Evolutionary conservation across 163 green algal species (phyloP).

Genomic region (Chloromonas sp.): DNA sequence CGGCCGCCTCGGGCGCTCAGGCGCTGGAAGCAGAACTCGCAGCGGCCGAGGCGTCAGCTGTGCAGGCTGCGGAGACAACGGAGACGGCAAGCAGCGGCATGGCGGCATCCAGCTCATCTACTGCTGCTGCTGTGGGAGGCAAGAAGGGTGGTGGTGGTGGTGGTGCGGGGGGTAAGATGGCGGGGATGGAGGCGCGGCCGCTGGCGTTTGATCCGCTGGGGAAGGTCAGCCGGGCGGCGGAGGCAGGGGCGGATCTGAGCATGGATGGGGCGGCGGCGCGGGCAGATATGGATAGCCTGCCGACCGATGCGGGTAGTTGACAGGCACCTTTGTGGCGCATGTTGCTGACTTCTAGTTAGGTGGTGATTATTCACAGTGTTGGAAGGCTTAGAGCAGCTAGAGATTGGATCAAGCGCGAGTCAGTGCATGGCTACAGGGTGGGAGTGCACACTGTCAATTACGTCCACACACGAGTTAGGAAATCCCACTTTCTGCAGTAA

Average conservation of each 20-base stretch:
- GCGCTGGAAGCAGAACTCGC: not conserved
- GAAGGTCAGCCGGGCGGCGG: not conserved
- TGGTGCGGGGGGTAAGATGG: not conserved
- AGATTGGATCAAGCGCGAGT: not conserved
- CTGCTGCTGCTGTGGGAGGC: not conserved
- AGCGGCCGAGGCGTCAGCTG: not conserved
- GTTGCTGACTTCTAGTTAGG: conserved; percentile 7
- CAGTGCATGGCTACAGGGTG: no score
- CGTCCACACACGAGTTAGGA: no score
- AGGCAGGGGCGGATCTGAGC: conserved; percentile 17
- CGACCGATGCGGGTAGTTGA: not conserved
- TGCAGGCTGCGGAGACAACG: not conserved
- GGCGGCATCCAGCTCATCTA: no score
- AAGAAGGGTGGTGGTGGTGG: not conserved
- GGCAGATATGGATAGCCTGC: conserved; percentile 17
- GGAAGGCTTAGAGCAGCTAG: conserved; percentile 1
- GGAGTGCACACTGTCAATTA: no score
- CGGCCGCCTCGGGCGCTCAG: not conserved
- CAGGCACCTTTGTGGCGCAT: not conserved
- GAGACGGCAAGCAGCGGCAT: no score
- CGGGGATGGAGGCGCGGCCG: conserved; percentile 6
- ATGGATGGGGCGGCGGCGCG: conserved; percentile 17
- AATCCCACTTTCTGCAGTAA: no score
- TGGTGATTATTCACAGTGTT: conserved; percentile 6
- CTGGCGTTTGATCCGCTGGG: conserved; percentile 5